Base-by-base conservation (phyloP, 2,329 filamentous ascomycete genomes). In the Phialemoniopsis sp. region DNA sequence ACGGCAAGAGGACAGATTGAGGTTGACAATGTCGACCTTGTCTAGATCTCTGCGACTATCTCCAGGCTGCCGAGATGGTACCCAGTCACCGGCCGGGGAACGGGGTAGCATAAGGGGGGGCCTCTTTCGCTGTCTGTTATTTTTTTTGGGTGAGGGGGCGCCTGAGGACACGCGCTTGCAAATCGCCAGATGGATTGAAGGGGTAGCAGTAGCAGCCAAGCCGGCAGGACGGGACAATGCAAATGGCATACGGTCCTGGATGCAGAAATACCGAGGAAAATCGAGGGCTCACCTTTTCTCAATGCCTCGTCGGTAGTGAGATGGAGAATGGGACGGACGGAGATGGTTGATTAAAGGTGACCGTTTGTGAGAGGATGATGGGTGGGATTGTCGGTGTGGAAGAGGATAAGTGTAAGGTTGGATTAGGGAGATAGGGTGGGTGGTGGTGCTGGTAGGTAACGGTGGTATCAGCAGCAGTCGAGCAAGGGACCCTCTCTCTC, bases 1-100 rank as follows among this genome's bases (percentile, higher is more conserved):
- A 26, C 21, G 21, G 21, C 26, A 29, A 46, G 40, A 48, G 44
- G 42, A 45, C 44, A 48, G 38, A 44, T 44, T 40, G 38, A 37
- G 38, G 29, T 21, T 32, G 33, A 34, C 15, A 32, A 26, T 31
- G 14, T 18, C 19, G 29, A 21, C 17, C n/a, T 19, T 32, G 35
- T 33, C 32, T 13, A 29, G 36, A 15, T 10, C 21, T 26, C 40
- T n/a, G 31, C 19, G 38, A 29, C 35, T 36, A 33, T 41, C 40
- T 36, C 39, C 42, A 41, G 42, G 42, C 45, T 38, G 40, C 42
- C 33, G 37, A 21, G 44, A 33, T 37, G 15, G 21, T 15, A 17
- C 10, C 29, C 29, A 29, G 32, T 32, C 32, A 36, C 26, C 13
- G 29, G 8, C 26, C 21, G 21, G 10, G 21, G 21, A n/a, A 26